Conservation (phyloP, 2,329 filamentous ascomycete species). For the Phoma herbarum region DNA sequence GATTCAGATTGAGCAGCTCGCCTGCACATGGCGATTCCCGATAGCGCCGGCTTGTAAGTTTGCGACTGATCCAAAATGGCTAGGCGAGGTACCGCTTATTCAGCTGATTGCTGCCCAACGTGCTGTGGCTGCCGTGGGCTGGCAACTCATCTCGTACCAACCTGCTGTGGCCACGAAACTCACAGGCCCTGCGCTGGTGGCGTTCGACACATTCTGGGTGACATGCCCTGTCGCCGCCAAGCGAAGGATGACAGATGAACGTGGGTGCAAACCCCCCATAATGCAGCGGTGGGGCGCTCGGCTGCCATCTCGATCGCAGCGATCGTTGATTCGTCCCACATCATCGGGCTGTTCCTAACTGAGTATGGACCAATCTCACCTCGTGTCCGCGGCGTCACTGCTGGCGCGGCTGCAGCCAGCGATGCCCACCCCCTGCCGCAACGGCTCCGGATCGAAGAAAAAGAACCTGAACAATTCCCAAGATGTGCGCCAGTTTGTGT, state of each 20-base stretch:
- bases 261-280: conserved; percentile 28
- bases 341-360: conserved; percentile 27
- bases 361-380: conserved; percentile 31
- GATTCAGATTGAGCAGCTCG: conserved; percentile 16
- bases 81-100: conserved; percentile 14
- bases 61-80: not conserved
- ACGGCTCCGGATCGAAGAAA: conserved; percentile 36
- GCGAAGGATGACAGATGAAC: conserved; percentile 27
- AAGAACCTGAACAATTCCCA: conserved; percentile 12
- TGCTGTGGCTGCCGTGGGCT: conserved; percentile 11
- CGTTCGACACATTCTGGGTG: conserved; percentile 11
- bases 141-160: not conserved
- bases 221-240: conserved; percentile 22
- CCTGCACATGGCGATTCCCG: conserved; percentile 19
- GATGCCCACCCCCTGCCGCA: conserved; percentile 33
- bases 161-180: conserved; percentile 14
- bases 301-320: conserved; percentile 40
- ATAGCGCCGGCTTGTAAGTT: conserved; percentile 12
- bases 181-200: conserved; percentile 13
- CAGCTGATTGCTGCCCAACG: conserved; percentile 15
- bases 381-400: conserved; percentile 32
- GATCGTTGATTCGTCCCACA: conserved; percentile 33
- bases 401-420: conserved; percentile 34
- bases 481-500: conserved; percentile 4
- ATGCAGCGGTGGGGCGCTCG: conserved; percentile 28